Base-by-base conservation (phyloP, 257 asterid species). In the Nicotiana sylvestris region DNA sequence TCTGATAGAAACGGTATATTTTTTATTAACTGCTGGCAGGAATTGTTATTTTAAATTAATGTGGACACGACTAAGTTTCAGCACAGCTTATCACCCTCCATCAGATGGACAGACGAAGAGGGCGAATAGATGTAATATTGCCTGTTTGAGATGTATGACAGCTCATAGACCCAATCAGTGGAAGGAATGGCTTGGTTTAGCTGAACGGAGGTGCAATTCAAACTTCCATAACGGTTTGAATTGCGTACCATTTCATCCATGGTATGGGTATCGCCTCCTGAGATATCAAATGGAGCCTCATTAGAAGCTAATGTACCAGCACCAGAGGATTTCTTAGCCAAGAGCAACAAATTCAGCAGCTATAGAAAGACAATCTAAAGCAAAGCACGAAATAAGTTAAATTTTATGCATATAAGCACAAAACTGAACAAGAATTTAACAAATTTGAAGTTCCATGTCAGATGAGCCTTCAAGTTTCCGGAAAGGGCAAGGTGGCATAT, bases 101-200 rank as follows among this genome's bases (percentile, higher is more conserved):
- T 69, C 78, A 70, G 57, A 39, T 39, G 78, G 78, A 70, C 10
- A 21, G 78, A 25, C 78, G 13, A 12, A 39, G 18, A 35, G 57
- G 1, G 77, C 21, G 57, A 69, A 69, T n/a, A 25, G 29, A 69
- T 39, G 29, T 69, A 69, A 16, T 5, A 32, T 4, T 69, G 21
- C 32, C 56, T n/a, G 43, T 37, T 16, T 9, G 56, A 37, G 32
- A 69, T 69, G 56, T 46, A 18, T 69, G 77, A 69, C 18, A 69
- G 77, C 53, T 69, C 77, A 69, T 69, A 37, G 33, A 18, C 58
- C 30, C 58, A 39, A 37, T 37, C 32, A 69, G 18, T 39, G 11
- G 78, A 43, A 70, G 57, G 58, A 70, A 69, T n/a, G n/a, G 58
- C 56, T 70, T 39, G 58, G 78, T 70, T 70, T 70, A 70, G 78